Conservation (phyloP, 768 basidiomycete genomes). For the Russula foetens region DNA sequence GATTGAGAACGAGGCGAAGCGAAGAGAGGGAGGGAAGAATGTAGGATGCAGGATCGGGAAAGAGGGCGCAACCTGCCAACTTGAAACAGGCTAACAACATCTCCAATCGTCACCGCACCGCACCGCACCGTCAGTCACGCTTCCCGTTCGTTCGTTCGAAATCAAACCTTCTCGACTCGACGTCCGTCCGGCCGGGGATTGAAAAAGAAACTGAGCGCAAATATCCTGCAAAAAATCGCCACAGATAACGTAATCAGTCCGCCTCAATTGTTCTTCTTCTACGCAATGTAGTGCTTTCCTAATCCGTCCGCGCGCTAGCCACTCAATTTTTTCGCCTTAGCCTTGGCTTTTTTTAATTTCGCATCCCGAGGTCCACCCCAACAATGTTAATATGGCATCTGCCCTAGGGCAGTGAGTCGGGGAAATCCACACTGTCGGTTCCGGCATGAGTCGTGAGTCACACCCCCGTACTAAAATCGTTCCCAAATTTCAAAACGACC, state of each 20-base stretch:
- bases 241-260: neutral
- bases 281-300: neutral
- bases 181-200: neutral
- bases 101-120: neutral
- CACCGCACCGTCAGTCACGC: too few relatives aligned
- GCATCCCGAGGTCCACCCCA: neutral
- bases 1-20: neutral
- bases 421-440: neutral
- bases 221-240: neutral
- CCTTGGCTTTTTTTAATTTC: neutral
- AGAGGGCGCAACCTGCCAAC: constrained; percentile 11
- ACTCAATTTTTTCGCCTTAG: neutral
- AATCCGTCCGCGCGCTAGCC: neutral
- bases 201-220: neutral
- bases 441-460: constrained; percentile 4
- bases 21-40: too few relatives aligned
- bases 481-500: constrained; percentile 10
- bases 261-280: neutral
- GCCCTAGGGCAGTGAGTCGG: neutral
- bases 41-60: neutral
- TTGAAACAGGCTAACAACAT: constrained; percentile 2
- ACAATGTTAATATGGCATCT: neutral
- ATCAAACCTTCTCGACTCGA: constrained; percentile 13
- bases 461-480: neutral
- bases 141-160: neutral